These are phyloP conservation scores for Collybia nuda DNA, from an alignment of 768 basidiomycete species.

Conservation along the genomic window DNA sequence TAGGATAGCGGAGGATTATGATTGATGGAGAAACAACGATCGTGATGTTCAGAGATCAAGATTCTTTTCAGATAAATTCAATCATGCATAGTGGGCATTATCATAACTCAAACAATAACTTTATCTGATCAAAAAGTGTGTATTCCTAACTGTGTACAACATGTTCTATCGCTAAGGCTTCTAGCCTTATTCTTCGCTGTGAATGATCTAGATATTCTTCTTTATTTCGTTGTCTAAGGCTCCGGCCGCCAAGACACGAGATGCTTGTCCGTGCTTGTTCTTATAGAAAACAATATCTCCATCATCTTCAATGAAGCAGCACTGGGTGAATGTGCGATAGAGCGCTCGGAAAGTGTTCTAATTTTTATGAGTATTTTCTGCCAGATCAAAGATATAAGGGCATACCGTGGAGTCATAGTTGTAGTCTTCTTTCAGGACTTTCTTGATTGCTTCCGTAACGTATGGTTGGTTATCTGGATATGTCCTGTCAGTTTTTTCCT, in stretches of 20 bases:
- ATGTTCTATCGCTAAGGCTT: too few species aligned
- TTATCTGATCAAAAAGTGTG: too few species aligned
- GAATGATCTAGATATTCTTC: slow-evolving; percentile 7
- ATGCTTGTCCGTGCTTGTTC: slow-evolving; percentile 45
- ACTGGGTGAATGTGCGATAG: slow-evolving; percentile 60
- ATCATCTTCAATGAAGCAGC: slow-evolving; percentile 64
- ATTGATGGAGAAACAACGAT: too few species aligned
- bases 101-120: too few species aligned
- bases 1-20: too few species aligned
- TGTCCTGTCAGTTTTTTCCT: background rate
- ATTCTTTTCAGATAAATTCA: too few species aligned
- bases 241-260: slow-evolving; percentile 30
- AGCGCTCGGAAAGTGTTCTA: slow-evolving; percentile 60
- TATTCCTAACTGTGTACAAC: too few species aligned
- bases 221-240: slow-evolving; percentile 10
- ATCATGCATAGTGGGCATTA: too few species aligned
- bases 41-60: too few species aligned
- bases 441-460: slow-evolving; percentile 54
- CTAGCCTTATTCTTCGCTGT: too few species aligned
- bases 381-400: background rate
- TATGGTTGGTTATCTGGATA: slow-evolving; percentile 54
- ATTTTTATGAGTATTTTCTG: background rate
- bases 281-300: slow-evolving; percentile 65
- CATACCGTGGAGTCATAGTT: slow-evolving; percentile 61
- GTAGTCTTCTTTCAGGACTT: slow-evolving; percentile 55